phyloP scores from a whole-genome alignment of 202 grass and related monocot genomes.

The Miscanthus sacchariflorus region DNA sequence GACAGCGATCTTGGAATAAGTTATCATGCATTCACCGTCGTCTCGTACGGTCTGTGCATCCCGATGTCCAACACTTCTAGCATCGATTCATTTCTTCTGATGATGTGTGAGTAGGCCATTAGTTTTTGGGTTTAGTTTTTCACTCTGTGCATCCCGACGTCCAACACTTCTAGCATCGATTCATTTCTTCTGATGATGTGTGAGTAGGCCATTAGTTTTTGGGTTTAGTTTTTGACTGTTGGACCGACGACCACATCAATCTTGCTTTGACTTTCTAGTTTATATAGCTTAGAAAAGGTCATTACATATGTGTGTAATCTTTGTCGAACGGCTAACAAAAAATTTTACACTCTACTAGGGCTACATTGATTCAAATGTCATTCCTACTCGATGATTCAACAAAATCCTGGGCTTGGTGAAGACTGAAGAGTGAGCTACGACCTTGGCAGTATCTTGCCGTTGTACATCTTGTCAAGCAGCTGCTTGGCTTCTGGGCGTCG shows the following conservation, averaged over 20 bases:
- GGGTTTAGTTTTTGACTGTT: background rate
- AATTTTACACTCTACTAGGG: background rate
- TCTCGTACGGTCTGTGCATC: conserved; percentile 43
- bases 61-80: conserved; percentile 19
- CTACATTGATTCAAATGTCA: background rate
- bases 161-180: too few species aligned
- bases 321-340: background rate
- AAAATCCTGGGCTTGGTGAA: background rate
- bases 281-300: background rate
- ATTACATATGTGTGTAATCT: background rate
- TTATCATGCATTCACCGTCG: conserved; percentile 52
- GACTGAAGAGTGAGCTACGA: conserved; percentile 42
- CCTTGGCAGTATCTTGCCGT: conserved; percentile 79
- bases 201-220: too few species aligned
- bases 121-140: too few species aligned
- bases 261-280: background rate
- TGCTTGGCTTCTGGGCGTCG: conserved; percentile 77
- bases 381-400: background rate
- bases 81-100: too few species aligned
- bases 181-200: too few species aligned
- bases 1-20: conserved; percentile 53
- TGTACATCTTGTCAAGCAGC: conserved; percentile 96
- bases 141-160: too few species aligned
- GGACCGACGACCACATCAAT: background rate
- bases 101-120: too few species aligned